Evolutionary conservation across 768 basidiomycete genomes (phyloP).

Genomic region (Pulveroboletus sp.): DNA sequence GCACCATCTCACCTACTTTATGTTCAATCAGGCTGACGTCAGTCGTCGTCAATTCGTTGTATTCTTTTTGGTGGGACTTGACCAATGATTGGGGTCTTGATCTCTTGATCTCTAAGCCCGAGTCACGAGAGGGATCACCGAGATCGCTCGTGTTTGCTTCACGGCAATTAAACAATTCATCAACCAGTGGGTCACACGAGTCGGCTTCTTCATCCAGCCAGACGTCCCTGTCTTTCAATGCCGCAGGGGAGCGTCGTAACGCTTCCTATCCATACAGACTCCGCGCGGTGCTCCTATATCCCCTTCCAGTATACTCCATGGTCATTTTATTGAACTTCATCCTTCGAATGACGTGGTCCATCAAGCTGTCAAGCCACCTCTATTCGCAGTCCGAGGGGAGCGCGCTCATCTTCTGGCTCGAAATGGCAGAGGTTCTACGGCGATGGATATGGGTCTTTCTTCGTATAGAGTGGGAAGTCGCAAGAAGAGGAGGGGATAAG

Average conservation of each 20-base stretch:
- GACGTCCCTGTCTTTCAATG: conserved; percentile 17
- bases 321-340: conserved; percentile 79
- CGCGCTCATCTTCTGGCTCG: conserved; percentile 81
- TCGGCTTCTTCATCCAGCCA: not conserved
- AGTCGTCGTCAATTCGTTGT: conserved; percentile 83
- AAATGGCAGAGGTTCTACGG: conserved; percentile 83
- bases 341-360: conserved; percentile 89
- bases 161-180: conserved; percentile 36
- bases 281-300: conserved; percentile 70
- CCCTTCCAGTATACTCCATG: conserved; percentile 80
- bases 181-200: conserved; percentile 17
- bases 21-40: conserved; percentile 63
- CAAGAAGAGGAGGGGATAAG: conserved; percentile 46
- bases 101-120: conserved; percentile 47
- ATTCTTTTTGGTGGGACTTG: conserved; percentile 99
- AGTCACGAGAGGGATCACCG: conserved; percentile 35
- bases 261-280: conserved; percentile 62
- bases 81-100: conserved; percentile 97
- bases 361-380: conserved; percentile 85
- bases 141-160: conserved; percentile 45
- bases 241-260: conserved; percentile 10
- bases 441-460: conserved; percentile 99
- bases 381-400: conserved; percentile 77
- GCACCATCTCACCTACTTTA: conserved; percentile 1
- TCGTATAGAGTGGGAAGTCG: conserved; percentile 93